Percentiles rank a stretch among this genome's conserved stretches.
Evolutionary conservation across 768 basidiomycete genomes (phyloP).

Genomic region (Cyclocybe cylindracea): DNA sequence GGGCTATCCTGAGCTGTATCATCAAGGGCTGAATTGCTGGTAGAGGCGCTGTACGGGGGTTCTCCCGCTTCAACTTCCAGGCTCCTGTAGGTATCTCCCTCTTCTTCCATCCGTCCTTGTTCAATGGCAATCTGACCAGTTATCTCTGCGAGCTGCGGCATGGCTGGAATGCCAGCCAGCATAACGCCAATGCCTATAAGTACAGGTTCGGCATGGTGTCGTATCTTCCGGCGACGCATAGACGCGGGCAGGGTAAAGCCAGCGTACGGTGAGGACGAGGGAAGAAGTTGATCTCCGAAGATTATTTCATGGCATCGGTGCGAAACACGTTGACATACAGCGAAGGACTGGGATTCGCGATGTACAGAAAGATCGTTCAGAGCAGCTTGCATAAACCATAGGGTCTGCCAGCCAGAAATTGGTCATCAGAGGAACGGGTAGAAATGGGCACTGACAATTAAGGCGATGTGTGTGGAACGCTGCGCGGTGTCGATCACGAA

Average conservation of each 20-base stretch:
- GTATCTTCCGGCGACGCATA: constrained; percentile 66
- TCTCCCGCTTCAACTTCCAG: constrained; percentile 50
- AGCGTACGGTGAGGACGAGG: constrained; percentile 67
- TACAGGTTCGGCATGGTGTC: constrained; percentile 69
- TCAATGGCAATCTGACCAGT: constrained; percentile 86
- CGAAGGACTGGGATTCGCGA: constrained; percentile 75
- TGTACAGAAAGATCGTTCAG: constrained; percentile 74
- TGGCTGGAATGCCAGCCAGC: constrained; percentile 72
- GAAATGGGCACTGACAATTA: constrained; percentile 71
- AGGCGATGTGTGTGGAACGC: constrained; percentile 91
- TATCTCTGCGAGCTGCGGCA: constrained; percentile 73
- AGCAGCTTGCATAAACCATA: constrained; percentile 99
- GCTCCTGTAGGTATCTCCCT: constrained; percentile 49
- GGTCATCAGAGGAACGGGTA: constrained; percentile 1
- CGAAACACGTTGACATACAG: constrained; percentile 88
- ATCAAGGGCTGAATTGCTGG: constrained; percentile 34
- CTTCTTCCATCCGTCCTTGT: constrained; percentile 80
- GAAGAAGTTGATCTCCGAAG: constrained; percentile 81
- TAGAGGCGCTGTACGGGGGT: constrained; percentile 24
- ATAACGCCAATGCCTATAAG: constrained; percentile 85
- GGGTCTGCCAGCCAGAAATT: constrained; percentile 43
- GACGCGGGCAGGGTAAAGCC: constrained; percentile 50
- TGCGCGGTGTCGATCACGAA: constrained; percentile 90
- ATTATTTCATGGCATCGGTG: constrained; percentile 96
- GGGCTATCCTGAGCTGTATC: constrained; percentile 44